Base-by-base conservation (phyloP, 1,139 yeast genomes). In the Geotrichum macrosporum region DNA sequence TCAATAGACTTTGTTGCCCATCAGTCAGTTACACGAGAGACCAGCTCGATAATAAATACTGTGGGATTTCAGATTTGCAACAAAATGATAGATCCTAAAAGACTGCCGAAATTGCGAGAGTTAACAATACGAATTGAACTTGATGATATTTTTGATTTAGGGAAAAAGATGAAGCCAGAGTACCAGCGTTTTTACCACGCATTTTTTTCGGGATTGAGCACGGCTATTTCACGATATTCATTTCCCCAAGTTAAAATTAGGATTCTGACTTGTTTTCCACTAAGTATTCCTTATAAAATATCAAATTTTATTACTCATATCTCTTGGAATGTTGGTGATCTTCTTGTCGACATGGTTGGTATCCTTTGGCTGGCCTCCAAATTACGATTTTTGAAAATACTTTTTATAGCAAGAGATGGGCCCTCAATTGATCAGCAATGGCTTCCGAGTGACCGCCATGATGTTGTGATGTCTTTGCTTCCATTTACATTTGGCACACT, bases 1-100 rank as follows among this genome's bases (percentile, higher is more conserved):
- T 26, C 13, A n/a, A 13, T 37, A 12, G 41, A 37, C 13, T 37
- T 37, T n/a, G 29, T 26, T 18, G 34, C 41, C 19, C 41, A 37
- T 19, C 41, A 37, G 15, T 24, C 12, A 9, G 6, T 26, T 8
- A 16, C 12, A 9, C n/a, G 18, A 16, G n/a, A 29, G 13, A n/a
- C 12, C 21, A 13, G 9, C 16, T n/a, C 20, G 5, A 5, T 15
- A 10, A 12, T 10, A 12, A 29, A 26, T 29, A 16, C 34, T 3
- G 34, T 37, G 16, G 41, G 41, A 6, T 37, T 26, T 18, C 21
- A 37, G 12, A 6, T 37, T 2, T 15, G 18, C 13, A 15, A 16
- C 26, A 37, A 18, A n/a, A 12, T 37, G 2, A 10, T 37, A 5
- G 24, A 9, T 13, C 41, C 41, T 3, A 6, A 6, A 10, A 18